Percentiles rank a stretch among this genome's conserved stretches.
These are phyloP conservation scores for Megacollybia marginata DNA, from an alignment of 768 basidiomycete genomes.

Conservation along the genomic window DNA sequence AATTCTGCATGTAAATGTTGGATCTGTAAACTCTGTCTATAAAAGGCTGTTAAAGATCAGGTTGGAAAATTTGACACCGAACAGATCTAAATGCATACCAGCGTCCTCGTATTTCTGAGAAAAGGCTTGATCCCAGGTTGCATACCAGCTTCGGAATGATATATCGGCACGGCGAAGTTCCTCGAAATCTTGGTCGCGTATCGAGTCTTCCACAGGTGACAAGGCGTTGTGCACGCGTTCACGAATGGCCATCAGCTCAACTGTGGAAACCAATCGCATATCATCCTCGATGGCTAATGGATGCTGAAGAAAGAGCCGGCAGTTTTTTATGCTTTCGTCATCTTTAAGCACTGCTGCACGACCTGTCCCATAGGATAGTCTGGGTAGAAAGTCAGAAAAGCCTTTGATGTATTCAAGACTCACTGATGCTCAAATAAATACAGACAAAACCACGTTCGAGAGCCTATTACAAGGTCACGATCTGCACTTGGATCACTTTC, in stretches of 20 bases:
- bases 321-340: slow-evolving; percentile 84
- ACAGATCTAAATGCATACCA: slow-evolving; percentile 32
- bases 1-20: slow-evolving; percentile 84
- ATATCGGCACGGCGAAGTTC: slow-evolving; percentile 65
- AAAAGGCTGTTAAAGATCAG: slow-evolving; percentile 51
- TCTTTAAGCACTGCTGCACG: slow-evolving; percentile 89
- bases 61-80: neutral
- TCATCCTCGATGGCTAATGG: slow-evolving; percentile 89
- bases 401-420: slow-evolving; percentile 20
- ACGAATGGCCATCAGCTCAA: slow-evolving; percentile 86
- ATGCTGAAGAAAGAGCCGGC: slow-evolving; percentile 74
- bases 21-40: slow-evolving; percentile 80
- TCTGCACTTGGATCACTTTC: slow-evolving; percentile 57
- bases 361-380: slow-evolving; percentile 91
- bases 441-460: slow-evolving; percentile 89
- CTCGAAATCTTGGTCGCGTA: slow-evolving; percentile 63
- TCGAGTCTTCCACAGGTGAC: slow-evolving; percentile 70
- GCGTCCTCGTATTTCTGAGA: slow-evolving; percentile 80
- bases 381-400: slow-evolving; percentile 17
- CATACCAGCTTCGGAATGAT: slow-evolving; percentile 79
- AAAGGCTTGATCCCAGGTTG: slow-evolving; percentile 72
- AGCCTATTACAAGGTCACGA: slow-evolving; percentile 69
- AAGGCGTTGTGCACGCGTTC: slow-evolving; percentile 81
- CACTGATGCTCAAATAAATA: slow-evolving; percentile 94
- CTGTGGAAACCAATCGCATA: slow-evolving; percentile 90